Percentiles rank a stretch among this genome's conserved stretches.
phyloP scores from a whole-genome alignment of 495 filamentous ascomycete genomes.

The Lophiotrema nucula region DNA sequence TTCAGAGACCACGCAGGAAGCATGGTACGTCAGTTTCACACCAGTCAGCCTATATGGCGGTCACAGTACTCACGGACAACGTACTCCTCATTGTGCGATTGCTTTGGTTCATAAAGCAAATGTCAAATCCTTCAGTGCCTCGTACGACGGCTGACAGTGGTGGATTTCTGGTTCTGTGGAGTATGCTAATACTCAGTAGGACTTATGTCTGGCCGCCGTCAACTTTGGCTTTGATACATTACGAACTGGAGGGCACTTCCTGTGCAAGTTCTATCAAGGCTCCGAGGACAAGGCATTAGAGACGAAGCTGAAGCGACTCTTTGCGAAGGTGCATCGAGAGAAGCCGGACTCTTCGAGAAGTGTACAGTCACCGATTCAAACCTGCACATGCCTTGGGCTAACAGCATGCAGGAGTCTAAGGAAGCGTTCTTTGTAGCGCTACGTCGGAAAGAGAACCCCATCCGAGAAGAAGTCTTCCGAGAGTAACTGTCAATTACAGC shows the following conservation, averaged over 20 bases:
- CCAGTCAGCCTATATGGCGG: no score
- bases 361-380: conserved; percentile 51
- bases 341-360: conserved; percentile 88
- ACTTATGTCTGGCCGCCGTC: conserved; percentile 83
- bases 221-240: conserved; percentile 80
- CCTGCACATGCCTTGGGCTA: conserved; percentile 4
- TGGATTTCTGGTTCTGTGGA: not conserved
- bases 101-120: no score
- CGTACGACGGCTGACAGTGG: no score
- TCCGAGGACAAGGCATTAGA: conserved; percentile 78
- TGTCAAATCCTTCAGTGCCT: no score
- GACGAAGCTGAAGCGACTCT: conserved; percentile 66
- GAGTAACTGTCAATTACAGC: no score
- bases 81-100: no score
- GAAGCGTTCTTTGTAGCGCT: conserved; percentile 85
- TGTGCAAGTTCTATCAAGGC: conserved; percentile 98
- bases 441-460: conserved; percentile 52
- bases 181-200: conserved; percentile 50
- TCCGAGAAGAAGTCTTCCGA: conserved; percentile 41
- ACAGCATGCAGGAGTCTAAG: conserved; percentile 71
- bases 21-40: conserved; percentile 80
- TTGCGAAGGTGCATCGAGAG: conserved; percentile 73
- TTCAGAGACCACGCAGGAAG: conserved; percentile 90
- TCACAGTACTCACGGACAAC: no score
- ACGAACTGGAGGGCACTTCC: conserved; percentile 77